Evolutionary conservation across 176 grass and related monocot genomes (phyloP).

Genomic region (Oryza punctata): DNA sequence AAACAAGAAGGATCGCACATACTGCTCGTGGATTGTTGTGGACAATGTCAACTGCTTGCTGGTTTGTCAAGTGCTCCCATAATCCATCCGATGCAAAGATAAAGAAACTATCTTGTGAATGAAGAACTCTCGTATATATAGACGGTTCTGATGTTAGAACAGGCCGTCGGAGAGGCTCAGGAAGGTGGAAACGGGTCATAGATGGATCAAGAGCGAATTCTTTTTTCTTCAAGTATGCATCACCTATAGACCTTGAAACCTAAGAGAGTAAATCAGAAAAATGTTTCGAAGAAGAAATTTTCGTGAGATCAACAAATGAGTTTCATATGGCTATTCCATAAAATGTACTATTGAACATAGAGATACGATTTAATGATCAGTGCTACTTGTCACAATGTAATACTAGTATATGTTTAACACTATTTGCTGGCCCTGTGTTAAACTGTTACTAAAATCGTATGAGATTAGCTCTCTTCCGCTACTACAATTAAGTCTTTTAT

Average conservation of each 20-base stretch:
- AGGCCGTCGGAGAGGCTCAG: conserved; percentile 73
- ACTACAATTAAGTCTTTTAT: background rate
- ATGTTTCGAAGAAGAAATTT: conserved; percentile 17
- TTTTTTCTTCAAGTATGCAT: conserved; percentile 88
- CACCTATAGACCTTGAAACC: conserved; percentile 98
- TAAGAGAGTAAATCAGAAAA: conserved; percentile 48
- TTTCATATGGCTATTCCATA: background rate
- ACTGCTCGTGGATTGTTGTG: conserved; percentile 49
- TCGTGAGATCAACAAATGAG: conserved; percentile 24
- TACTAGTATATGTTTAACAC: background rate
- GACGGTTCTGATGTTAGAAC: conserved; percentile 86
- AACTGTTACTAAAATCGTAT: background rate
- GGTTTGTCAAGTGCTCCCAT: conserved; percentile 93
- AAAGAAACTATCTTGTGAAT: conserved; percentile 79
- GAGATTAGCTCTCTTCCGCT: background rate
- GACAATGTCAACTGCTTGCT: conserved; percentile 84
- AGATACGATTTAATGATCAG: background rate
- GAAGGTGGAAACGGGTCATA: conserved; percentile 75
- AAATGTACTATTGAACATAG: background rate
- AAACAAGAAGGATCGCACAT: background rate
- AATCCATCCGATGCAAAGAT: conserved; percentile 97
- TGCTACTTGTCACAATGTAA: conserved; percentile 10
- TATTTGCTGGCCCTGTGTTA: background rate
- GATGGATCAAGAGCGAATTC: conserved; percentile 80
- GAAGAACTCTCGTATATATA: conserved; percentile 56